Percentiles rank a stretch among this genome's conserved stretches.
Conservation (phyloP, 2,329 filamentous ascomycete species). For the Arachnomyces sp. region DNA sequence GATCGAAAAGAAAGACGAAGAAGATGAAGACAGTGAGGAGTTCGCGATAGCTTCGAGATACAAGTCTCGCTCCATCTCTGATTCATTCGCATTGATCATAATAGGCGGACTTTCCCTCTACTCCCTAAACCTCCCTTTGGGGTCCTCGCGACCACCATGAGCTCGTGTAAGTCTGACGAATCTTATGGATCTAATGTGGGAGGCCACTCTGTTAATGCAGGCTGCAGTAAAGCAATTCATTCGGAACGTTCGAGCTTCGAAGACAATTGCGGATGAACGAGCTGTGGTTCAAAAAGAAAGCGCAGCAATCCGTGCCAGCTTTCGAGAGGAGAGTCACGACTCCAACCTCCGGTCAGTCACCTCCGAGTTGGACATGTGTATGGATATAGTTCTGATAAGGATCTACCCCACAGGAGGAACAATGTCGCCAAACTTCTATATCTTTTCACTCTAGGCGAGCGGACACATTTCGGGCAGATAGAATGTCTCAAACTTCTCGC, state of each 20-base stretch:
- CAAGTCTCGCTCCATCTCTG: slow-evolving; percentile 1
- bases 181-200: slow-evolving; percentile 5
- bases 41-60: neutral
- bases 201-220: slow-evolving; percentile 9
- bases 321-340: slow-evolving; percentile 92
- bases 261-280: slow-evolving; percentile 97
- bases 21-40: neutral
- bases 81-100: neutral
- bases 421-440: slow-evolving; percentile 98
- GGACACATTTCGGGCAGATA: slow-evolving; percentile 98
- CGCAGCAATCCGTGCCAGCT: slow-evolving; percentile 92
- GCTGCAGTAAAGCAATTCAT: slow-evolving; percentile 94
- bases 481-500: slow-evolving; percentile 97
- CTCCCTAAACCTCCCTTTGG: slow-evolving; percentile 29
- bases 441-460: slow-evolving; percentile 92
- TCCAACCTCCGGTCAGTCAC: slow-evolving; percentile 70
- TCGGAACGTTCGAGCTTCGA: slow-evolving; percentile 94
- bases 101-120: slow-evolving; percentile 6
- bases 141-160: slow-evolving; percentile 48
- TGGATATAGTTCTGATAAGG: slow-evolving; percentile 14
- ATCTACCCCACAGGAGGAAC: slow-evolving; percentile 61
- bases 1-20: slow-evolving; percentile 3
- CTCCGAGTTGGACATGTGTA: neutral
- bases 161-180: slow-evolving; percentile 43
- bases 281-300: slow-evolving; percentile 99